Conservation (phyloP, 73 alveolate genomes). For the Durusdinium trenchii region DNA sequence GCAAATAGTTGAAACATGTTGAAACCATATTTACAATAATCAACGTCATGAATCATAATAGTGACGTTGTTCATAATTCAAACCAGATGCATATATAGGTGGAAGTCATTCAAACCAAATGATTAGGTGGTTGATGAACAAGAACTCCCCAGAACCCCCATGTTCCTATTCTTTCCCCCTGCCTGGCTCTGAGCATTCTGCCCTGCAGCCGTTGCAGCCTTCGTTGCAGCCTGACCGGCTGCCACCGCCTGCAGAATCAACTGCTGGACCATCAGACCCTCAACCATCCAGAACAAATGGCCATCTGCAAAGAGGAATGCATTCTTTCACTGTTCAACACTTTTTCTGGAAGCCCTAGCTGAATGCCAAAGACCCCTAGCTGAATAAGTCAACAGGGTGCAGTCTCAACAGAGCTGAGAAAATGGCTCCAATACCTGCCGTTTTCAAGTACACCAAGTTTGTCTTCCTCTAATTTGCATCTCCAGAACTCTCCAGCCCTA, state of each 20-base stretch:
- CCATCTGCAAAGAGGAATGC: no score
- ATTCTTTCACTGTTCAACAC: not conserved
- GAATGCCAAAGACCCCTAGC: no score
- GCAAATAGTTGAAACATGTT: no score
- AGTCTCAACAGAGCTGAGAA: no score
- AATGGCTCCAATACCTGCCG: not conserved
- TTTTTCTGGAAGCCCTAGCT: no score
- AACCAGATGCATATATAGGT: not conserved
- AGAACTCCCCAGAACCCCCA: not conserved
- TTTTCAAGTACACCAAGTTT: not conserved
- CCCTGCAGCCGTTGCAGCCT: conserved; percentile 76
- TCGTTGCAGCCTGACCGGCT: conserved; percentile 68
- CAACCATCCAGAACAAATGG: not conserved
- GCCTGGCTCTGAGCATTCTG: conserved; percentile 46
- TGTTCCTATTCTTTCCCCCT: not conserved
- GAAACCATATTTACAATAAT: not conserved
- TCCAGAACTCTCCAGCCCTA: not conserved
- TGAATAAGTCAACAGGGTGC: no score
- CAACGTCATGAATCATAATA: not conserved
- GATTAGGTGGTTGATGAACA: not conserved
- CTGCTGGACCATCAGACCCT: not conserved
- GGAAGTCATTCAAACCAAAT: no score
- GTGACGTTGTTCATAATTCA: not conserved
- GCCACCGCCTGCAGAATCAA: conserved; percentile 25
- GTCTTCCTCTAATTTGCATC: not conserved